Conservation (phyloP, 2,329 filamentous ascomycete species). For the Colletotrichum musicola region DNA sequence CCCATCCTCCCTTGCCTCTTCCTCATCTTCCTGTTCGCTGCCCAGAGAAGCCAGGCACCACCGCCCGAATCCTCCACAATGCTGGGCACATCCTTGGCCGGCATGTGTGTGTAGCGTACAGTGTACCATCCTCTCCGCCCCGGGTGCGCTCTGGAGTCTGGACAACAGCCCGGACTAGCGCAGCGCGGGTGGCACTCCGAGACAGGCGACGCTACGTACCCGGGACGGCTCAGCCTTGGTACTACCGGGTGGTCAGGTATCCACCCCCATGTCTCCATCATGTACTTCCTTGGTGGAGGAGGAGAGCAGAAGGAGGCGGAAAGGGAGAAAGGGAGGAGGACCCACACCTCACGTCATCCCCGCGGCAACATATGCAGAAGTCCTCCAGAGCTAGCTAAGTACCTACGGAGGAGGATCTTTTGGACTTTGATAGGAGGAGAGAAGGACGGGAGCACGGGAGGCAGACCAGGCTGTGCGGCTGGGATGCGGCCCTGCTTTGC, state of each 20-base stretch:
- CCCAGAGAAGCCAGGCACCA: constrained; percentile 30
- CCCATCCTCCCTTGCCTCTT: background rate
- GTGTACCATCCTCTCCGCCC: constrained; percentile 1
- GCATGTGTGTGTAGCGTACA: background rate
- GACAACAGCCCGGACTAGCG: background rate
- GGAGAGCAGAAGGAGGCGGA: constrained; percentile 12
- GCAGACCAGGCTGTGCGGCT: constrained; percentile 8
- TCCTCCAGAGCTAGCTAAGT: background rate
- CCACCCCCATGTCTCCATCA: constrained; percentile 12
- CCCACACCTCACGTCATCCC: constrained; percentile 37
- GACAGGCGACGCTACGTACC: constrained; percentile 17
- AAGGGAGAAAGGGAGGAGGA: constrained; percentile 18
- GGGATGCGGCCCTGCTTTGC: background rate
- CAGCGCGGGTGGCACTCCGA: constrained; percentile 37
- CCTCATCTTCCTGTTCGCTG: constrained; percentile 8
- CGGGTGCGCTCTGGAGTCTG: background rate
- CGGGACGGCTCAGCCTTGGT: constrained; percentile 11
- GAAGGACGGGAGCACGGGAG: background rate
- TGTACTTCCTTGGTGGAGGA: constrained; percentile 7
- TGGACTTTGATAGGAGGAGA: background rate
- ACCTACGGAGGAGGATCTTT: background rate
- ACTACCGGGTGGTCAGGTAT: background rate
- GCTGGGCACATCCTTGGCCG: constrained; percentile 24
- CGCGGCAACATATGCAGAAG: constrained; percentile 23
- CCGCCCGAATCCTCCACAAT: constrained; percentile 28